These are phyloP conservation scores for Lactifluus rugatus DNA, from an alignment of 768 basidiomycete genomes.

Conservation along the genomic window DNA sequence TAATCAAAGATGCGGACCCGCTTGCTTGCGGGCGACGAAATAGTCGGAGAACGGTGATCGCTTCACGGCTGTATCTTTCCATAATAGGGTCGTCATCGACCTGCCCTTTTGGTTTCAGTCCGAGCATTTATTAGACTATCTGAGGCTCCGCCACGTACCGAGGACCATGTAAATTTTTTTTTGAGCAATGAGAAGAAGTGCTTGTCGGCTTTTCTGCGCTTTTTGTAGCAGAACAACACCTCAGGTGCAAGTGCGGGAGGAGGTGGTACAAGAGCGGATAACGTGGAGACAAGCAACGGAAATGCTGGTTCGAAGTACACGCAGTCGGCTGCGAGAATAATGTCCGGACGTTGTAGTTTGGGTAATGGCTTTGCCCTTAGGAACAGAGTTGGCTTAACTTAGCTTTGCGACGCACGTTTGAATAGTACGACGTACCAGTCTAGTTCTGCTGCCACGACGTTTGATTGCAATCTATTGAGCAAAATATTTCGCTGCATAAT, in stretches of 20 bases:
- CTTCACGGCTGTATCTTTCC: slow-evolving; percentile 49
- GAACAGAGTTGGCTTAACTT: background rate
- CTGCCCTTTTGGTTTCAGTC: slow-evolving; percentile 27
- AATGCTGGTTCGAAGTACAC: slow-evolving; percentile 95
- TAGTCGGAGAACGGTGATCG: slow-evolving; percentile 55
- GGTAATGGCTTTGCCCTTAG: slow-evolving; percentile 60
- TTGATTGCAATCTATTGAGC: slow-evolving; percentile 49
- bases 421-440: slow-evolving; percentile 55
- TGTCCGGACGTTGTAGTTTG: slow-evolving; percentile 36
- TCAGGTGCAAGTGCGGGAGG: slow-evolving; percentile 34
- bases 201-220: slow-evolving; percentile 86
- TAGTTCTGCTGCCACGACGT: slow-evolving; percentile 56
- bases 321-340: slow-evolving; percentile 88
- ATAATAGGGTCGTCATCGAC: slow-evolving; percentile 55
- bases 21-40: slow-evolving; percentile 4
- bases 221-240: slow-evolving; percentile 88
- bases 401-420: background rate
- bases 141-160: slow-evolving; percentile 33
- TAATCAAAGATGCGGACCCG: background rate
- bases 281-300: slow-evolving; percentile 72
- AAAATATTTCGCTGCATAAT: slow-evolving; percentile 71
- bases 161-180: slow-evolving; percentile 66
- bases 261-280: slow-evolving; percentile 46
- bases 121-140: background rate
- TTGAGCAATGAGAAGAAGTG: slow-evolving; percentile 74